phyloP scores from a whole-genome alignment of 1,139 yeast genomes.

The Suhomyces wounanorum region DNA sequence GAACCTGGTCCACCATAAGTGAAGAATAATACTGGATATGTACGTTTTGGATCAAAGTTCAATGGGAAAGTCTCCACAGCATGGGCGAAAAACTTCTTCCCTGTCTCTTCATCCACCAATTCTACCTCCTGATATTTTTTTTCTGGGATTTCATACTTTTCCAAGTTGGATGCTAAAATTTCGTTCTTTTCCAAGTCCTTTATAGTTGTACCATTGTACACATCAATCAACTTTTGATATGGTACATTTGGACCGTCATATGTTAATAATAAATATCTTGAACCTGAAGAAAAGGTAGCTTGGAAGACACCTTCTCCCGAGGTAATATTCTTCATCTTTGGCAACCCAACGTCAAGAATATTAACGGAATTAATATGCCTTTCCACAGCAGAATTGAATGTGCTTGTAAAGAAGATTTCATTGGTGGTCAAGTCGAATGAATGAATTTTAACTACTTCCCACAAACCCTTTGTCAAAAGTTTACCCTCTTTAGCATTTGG shows the following conservation, averaged over 20 bases:
- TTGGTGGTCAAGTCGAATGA: slow-evolving; percentile 47
- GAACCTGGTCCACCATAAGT: slow-evolving; percentile 88
- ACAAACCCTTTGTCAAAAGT: slow-evolving; percentile 51
- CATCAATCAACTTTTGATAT: slow-evolving; percentile 61
- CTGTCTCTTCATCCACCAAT: slow-evolving; percentile 47
- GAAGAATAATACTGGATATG: slow-evolving; percentile 71
- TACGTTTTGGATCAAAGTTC: slow-evolving; percentile 51
- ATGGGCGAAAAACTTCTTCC: slow-evolving; percentile 48
- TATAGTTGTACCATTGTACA: slow-evolving; percentile 37
- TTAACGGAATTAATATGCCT: slow-evolving; percentile 54
- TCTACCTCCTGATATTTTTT: slow-evolving; percentile 49
- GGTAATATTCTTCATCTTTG: slow-evolving; percentile 53
- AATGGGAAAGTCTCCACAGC: slow-evolving; percentile 66
- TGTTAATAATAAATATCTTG: slow-evolving; percentile 58
- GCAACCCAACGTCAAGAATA: slow-evolving; percentile 34
- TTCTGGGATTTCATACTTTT: slow-evolving; percentile 51
- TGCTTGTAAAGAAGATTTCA: slow-evolving; percentile 49
- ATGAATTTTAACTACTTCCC: slow-evolving; percentile 55
- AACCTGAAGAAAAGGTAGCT: slow-evolving; percentile 69
- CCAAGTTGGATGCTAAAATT: slow-evolving; percentile 38
- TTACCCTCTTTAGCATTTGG: slow-evolving; percentile 44
- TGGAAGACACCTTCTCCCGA: slow-evolving; percentile 68
- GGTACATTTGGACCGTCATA: slow-evolving; percentile 72
- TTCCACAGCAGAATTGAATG: slow-evolving; percentile 53
- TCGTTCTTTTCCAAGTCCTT: slow-evolving; percentile 53